These are phyloP conservation scores for Trametes sp. DNA, from an alignment of 1,284 basidiomycete species.

Conservation along the genomic window DNA sequence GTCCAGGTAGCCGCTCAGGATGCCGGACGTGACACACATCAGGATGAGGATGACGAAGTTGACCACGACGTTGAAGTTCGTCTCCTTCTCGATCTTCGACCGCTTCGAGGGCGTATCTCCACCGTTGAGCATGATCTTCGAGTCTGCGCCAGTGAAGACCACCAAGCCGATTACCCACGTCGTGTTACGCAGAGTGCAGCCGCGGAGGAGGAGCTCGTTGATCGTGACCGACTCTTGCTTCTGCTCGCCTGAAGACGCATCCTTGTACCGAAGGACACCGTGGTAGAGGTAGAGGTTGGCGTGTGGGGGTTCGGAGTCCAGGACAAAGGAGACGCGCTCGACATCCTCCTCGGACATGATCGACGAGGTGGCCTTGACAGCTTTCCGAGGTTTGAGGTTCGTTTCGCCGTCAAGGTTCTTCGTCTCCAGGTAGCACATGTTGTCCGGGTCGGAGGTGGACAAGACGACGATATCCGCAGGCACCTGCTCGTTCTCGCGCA, in stretches of 20 bases:
- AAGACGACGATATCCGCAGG: conserved; percentile 95
- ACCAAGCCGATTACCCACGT: conserved; percentile 95
- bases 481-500: conserved; percentile 94
- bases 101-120: conserved; percentile 93
- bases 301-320: conserved; percentile 94
- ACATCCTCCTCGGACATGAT: conserved; percentile 92
- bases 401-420: conserved; percentile 98
- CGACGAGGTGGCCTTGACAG: conserved; percentile 78
- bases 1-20: conserved; percentile 81
- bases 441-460: conserved; percentile 85
- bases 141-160: conserved; percentile 93
- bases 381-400: conserved; percentile 89
- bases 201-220: conserved; percentile 93
- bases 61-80: conserved; percentile 98
- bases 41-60: conserved; percentile 86
- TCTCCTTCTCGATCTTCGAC: conserved; percentile 97
- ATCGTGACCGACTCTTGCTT: conserved; percentile 81
- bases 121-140: conserved; percentile 98
- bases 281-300: conserved; percentile 94
- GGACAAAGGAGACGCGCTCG: conserved; percentile 84
- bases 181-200: conserved; percentile 93
- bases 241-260: conserved; percentile 55
- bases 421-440: conserved; percentile 90
- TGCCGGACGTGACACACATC: conserved; percentile 81
- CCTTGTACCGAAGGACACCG: conserved; percentile 82